Base-by-base conservation (phyloP, 345 rosid genomes). In the Brassica nigra region DNA sequence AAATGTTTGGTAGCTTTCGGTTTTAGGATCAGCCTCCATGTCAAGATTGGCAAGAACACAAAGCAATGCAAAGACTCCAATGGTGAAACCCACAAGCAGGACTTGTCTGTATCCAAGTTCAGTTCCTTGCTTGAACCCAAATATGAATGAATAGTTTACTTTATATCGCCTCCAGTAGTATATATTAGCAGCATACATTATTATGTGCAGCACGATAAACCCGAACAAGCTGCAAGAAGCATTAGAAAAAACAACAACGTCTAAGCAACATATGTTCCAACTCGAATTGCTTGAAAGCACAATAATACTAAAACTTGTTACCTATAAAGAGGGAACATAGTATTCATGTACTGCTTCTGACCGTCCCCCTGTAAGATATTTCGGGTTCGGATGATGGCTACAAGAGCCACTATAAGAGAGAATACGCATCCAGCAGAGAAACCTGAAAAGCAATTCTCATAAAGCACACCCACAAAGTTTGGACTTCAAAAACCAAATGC, bases 51-150 rank as follows among this genome's bases (percentile, higher is more conserved):
- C 85, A 20, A 91, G 82, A 7, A 84, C 83, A 37, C 86, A 81
- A 30, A 75, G 87, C 16, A 91, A 75, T 4, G 90, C 81, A 8
- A 91, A 73, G 4, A 74, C 86, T 0, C 89, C 83, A 62, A 93
- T 87, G 59, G 78, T 89, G 14, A 84, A 82, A 58, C 88, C 68
- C 9, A 89, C 82, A 4, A 91, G 86, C 3, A 89, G 81, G 34
- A 91, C 86, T 86, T 91, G 86, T 71, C 81, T 74, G 59, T 86
- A 89, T 7, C 90, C 86, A 85, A 93, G 75, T 68, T 93, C 97
- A n/a, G 88, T 85, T 62, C 95, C 97, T 84, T 83, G 84, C 80
- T 91, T 90, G 83, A 87, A 87, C 31, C 92, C 93, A 72, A 91
- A 90, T 74, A 93, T 90, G 78, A 90, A 93, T 4, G 90, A 27